phyloP scores from a whole-genome alignment of 331 rosid species.

The Malus hybrid region DNA sequence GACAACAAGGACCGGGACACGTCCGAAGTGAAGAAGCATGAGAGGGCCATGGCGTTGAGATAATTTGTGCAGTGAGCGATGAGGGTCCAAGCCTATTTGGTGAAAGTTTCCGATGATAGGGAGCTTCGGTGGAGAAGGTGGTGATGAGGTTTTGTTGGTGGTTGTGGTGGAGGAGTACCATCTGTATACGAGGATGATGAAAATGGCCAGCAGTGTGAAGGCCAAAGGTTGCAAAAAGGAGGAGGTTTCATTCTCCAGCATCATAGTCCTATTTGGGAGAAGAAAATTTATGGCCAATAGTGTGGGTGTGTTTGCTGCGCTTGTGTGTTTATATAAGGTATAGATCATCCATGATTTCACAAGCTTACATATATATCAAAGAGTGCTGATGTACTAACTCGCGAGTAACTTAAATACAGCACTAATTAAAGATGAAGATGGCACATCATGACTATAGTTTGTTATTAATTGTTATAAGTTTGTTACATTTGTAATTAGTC shows the following conservation, averaged over 20 bases:
- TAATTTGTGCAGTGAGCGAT: conserved; percentile 18
- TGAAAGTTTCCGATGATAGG: conserved; percentile 39
- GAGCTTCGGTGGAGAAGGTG: conserved; percentile 41
- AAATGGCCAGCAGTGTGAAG: neutral
- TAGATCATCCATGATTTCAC: neutral
- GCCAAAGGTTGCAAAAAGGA: neutral
- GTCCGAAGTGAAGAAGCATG: conserved; percentile 35
- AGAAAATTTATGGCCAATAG: neutral
- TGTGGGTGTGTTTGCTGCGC: neutral
- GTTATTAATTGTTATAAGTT: too few species aligned
- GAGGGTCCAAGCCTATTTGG: conserved; percentile 27
- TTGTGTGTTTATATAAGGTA: neutral
- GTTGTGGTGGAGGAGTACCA: neutral
- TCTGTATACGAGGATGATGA: neutral
- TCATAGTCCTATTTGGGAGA: neutral
- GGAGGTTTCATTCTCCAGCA: neutral
- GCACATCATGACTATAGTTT: too few species aligned
- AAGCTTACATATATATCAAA: neutral
- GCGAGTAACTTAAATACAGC: too few species aligned
- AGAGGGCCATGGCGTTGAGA: conserved; percentile 29
- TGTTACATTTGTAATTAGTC: too few species aligned
- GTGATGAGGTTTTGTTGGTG: neutral
- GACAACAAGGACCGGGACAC: conserved; percentile 20
- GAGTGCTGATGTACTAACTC: too few species aligned
- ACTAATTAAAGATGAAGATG: too few species aligned